phyloP scores from a whole-genome alignment of 148 eudicot species.

The Fagopyrum esculentum region DNA sequence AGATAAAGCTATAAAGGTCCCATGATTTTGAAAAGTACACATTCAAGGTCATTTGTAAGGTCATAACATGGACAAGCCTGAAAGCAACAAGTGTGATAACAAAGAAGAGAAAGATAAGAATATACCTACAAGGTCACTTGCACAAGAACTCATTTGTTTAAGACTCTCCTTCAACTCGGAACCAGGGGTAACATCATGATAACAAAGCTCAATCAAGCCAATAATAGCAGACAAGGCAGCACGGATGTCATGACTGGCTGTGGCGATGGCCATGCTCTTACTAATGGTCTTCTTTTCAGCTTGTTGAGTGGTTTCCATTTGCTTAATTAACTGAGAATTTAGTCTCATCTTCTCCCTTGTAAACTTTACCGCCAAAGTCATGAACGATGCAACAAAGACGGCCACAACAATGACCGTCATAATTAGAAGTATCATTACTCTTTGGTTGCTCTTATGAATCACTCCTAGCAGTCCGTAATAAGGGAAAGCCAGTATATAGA shows the following conservation, averaged over 20 bases:
- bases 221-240: constrained; percentile 56
- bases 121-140: constrained; percentile 57
- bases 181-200: constrained; percentile 22
- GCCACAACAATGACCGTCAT: constrained; percentile 8
- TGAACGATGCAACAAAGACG: constrained; percentile 18
- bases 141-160: constrained; percentile 35
- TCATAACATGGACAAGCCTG: too few relatives aligned
- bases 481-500: constrained; percentile 36
- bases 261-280: constrained; percentile 59
- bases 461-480: constrained; percentile 9
- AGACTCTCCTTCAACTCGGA: constrained; percentile 49
- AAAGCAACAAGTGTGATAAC: background rate
- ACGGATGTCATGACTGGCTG: constrained; percentile 74
- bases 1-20: background rate
- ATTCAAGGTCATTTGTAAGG: background rate
- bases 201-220: constrained; percentile 39
- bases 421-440: constrained; percentile 23
- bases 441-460: constrained; percentile 19
- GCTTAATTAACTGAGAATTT: constrained; percentile 44
- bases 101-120: background rate
- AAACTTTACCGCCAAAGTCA: constrained; percentile 23
- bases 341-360: constrained; percentile 36
- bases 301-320: constrained; percentile 34
- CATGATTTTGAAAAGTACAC: background rate
- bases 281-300: constrained; percentile 58